phyloP scores from a whole-genome alignment of 2,329 filamentous ascomycete species.

The Arthrocladium fulminans region DNA sequence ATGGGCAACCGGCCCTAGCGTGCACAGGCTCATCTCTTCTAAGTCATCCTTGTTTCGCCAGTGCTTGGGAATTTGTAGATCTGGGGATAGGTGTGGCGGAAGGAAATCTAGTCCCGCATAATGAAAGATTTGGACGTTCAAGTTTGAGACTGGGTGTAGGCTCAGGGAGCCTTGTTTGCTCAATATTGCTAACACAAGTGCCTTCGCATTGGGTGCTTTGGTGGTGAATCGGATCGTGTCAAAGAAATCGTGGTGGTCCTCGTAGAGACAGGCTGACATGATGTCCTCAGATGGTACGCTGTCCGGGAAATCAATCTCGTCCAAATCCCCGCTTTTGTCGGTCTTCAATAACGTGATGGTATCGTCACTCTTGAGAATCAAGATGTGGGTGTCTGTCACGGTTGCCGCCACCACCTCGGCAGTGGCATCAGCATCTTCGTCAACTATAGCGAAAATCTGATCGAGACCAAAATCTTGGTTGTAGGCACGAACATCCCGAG shows the following conservation, averaged over 20 bases:
- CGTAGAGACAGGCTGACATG: conserved; percentile 75
- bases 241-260: conserved; percentile 54
- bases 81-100: conserved; percentile 63
- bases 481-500: conserved; percentile 80
- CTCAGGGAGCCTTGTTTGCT: conserved; percentile 56
- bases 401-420: conserved; percentile 70
- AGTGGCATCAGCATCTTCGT: conserved; percentile 74
- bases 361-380: conserved; percentile 74
- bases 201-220: conserved; percentile 16
- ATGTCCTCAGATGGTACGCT: conserved; percentile 58
- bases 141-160: conserved; percentile 67
- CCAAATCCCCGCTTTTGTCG: conserved; percentile 72
- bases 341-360: conserved; percentile 72
- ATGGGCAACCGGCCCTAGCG: conserved; percentile 67
- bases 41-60: conserved; percentile 64
- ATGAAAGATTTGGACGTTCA: conserved; percentile 62
- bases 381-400: conserved; percentile 76
- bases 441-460: conserved; percentile 86
- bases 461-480: conserved; percentile 80
- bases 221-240: conserved; percentile 37
- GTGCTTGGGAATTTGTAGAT: conserved; percentile 57
- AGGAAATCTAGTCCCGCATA: conserved; percentile 71
- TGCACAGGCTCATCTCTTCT: conserved; percentile 70
- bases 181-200: conserved; percentile 64
- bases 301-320: conserved; percentile 63